A percentile compares a stretch with the other conserved stretches of the same genome.
Evolutionary conservation across 1,139 yeast genomes (phyloP).

Genomic region (Hansenula sp.): DNA sequence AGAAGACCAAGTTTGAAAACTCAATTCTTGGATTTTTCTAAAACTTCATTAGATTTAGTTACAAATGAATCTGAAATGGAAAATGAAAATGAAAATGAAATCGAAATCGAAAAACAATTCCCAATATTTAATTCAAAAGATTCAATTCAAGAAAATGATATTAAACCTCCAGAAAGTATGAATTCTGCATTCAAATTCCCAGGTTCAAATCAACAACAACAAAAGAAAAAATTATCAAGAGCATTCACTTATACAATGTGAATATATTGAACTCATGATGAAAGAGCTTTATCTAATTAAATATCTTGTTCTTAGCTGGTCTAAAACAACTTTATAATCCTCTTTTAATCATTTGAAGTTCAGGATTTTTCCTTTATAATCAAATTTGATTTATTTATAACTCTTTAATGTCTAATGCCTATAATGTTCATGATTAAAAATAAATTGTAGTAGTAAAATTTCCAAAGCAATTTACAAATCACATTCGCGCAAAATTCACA

Average conservation of each 20-base stretch:
- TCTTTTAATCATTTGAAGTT: background rate
- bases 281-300: too few species aligned
- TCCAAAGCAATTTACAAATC: background rate
- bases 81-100: constrained; percentile 3
- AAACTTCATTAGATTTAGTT: constrained; percentile 8
- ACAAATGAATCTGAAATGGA: constrained; percentile 1
- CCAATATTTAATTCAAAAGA: background rate
- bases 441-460: background rate
- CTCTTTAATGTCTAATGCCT: constrained; percentile 1
- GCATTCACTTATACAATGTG: background rate
- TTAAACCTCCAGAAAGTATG: constrained; percentile 21
- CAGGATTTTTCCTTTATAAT: background rate
- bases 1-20: constrained; percentile 17
- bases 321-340: background rate
- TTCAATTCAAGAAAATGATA: constrained; percentile 4
- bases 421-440: background rate
- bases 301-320: too few species aligned
- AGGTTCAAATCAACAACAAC: background rate
- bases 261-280: background rate
- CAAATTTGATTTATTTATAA: background rate
- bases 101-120: background rate
- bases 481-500: background rate
- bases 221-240: constrained; percentile 1
- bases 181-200: constrained; percentile 25
- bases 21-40: constrained; percentile 15